These are phyloP conservation scores for Nepenthes mirabilis DNA, from an alignment of 148 eudicot species.

Conservation along the genomic window DNA sequence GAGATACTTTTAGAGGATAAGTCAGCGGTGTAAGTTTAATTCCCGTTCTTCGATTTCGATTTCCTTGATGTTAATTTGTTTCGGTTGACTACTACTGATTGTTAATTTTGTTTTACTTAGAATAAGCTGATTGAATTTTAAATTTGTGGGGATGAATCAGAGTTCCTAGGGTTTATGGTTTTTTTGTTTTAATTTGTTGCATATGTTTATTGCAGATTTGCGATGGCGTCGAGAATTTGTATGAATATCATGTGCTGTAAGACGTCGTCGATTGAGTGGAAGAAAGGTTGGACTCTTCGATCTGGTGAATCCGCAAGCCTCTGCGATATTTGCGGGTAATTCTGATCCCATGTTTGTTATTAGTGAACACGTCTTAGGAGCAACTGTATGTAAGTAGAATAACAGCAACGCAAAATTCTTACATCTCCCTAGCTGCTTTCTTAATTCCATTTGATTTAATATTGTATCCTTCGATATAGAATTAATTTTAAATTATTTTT, in stretches of 20 bases:
- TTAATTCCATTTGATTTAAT: too few relatives aligned
- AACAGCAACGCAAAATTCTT: too few relatives aligned
- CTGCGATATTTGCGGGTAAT: conserved; percentile 85
- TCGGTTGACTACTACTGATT: background rate
- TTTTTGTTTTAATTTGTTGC: too few relatives aligned
- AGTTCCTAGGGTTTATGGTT: conserved; percentile 9
- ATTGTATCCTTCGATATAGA: too few relatives aligned
- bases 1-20: background rate
- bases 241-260: conserved; percentile 68
- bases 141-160: background rate
- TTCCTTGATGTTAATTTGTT: conserved; percentile 1
- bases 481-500: too few relatives aligned
- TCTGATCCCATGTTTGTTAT: too few relatives aligned
- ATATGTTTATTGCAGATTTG: background rate
- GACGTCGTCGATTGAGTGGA: conserved; percentile 44
- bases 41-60: background rate
- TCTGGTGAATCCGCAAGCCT: conserved; percentile 70
- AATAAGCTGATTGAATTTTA: background rate
- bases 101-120: conserved; percentile 3
- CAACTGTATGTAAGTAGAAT: too few relatives aligned
- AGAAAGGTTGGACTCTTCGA: conserved; percentile 77
- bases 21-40: conserved; percentile 4
- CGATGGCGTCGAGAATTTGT: conserved; percentile 41
- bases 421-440: too few relatives aligned
- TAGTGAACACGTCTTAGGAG: too few relatives aligned